Base-by-base conservation (phyloP, 2,329 filamentous ascomycete species). In the Ophiocordyceps unilateralis region DNA sequence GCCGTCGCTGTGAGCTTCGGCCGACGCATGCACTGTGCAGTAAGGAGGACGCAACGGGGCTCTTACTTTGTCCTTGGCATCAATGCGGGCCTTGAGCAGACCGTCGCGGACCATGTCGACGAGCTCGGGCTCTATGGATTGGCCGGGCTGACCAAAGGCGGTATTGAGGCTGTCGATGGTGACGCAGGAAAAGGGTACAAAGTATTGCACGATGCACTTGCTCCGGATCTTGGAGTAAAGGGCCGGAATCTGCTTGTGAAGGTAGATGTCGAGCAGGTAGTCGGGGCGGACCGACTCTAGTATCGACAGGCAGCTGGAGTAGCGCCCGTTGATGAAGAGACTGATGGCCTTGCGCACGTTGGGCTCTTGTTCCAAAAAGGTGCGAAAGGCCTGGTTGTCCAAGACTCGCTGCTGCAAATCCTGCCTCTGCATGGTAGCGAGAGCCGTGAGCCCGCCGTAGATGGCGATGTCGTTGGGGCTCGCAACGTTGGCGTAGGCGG, bases 121-220 rank as follows among this genome's bases (percentile, higher is more conserved):
- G 26, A 96, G 68, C 60, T 98, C 91, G 21, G 69, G 64, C 52
- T 87, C 78, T 40, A 89, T 77, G 4, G 73, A 69, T 47, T 70
- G 64, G 4, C 72, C 73, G 0, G 74, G 65, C 2, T 69, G 65
- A 0, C 76, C 78, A 59, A 98, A 96, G 2, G 84, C 80, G 30
- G 72, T 68, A 9, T 83, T 77, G 67, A 98, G 76, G 47, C 78
- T 86, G 19, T 80, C 72, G 5, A 96, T 68, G 0, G 83, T 88
- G 47, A 95, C 86, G 50, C 80, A 81, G 37, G 82, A 93, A 60
- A 93, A 98, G 0, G 91, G 88, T 21, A 85, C 72, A 52, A 94
- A 82, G 62, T 95, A 96, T 55, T 94, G 85, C 21, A 88, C 76
- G 46, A 98, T 95, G 54, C 88, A 89, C 65, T 95, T 95, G 54